Evolutionary conservation across 2,329 filamentous ascomycete species (phyloP), one percentile per base, ranked within the genome.

Genomic region (Ramichloridium luteum): DNA sequence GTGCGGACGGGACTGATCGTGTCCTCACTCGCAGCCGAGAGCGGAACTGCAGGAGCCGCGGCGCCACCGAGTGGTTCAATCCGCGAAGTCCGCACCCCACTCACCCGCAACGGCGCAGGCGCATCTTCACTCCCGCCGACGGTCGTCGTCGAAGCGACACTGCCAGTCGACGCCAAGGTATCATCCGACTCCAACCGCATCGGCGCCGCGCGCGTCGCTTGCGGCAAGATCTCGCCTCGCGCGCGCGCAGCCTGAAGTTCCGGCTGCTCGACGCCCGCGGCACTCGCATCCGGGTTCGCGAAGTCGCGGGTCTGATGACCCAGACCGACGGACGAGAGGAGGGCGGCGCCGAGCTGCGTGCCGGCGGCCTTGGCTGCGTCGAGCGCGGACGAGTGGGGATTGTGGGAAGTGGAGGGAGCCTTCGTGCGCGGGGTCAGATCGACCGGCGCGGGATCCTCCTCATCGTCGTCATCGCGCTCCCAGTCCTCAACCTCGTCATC

Each of bases 351-450:
- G 28, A 68, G 57, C 13, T 66, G 62, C 36, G 53, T 58, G 16
- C 65, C 66, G 22, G 64, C 61, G 28, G 57, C 57, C 38, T 59
- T 62, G 13, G 62, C 55, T 13, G 62, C 56, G 18, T 55, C 51
- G 32, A 67, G 51, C n/a, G 44, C 20, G 20, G 8, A 8, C 20
- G 20, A 8, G n/a, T 8, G 8, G n/a, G 20, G 8, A 23, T 23
- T n/a, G 8, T 23, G 8, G 8, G 20, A 8, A 23, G 8, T n/a
- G n/a, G 20, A 23, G 8, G 20, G n/a, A 23, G 20, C 20, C 11
- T 38, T 44, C 3, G 54, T 54, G 6, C 45, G 51, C 3, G 54
- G 54, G 4, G 53, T 51, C 3, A 54, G 34, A 34, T 56, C 54
- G 12, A 53, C 33, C 8, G 20, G n/a, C 8, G 20, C 8, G 8